Conservation (phyloP, 2,329 filamentous ascomycete genomes). For the Lecanicillium sp. region DNA sequence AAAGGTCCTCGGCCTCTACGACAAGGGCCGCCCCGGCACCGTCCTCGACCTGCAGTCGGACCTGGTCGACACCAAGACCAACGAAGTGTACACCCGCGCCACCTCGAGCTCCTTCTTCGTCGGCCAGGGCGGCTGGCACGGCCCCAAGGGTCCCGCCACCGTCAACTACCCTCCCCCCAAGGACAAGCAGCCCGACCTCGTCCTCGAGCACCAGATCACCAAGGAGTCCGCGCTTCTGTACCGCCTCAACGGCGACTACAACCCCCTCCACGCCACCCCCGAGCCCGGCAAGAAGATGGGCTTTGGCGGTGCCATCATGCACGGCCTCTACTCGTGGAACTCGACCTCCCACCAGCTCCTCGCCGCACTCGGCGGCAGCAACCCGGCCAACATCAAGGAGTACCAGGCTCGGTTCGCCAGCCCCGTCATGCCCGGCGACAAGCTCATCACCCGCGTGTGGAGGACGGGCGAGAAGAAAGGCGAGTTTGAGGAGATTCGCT, state of each 20-base stretch:
- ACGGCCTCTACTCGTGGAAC: slow-evolving; percentile 87
- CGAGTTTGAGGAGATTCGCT: slow-evolving; percentile 74
- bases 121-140: slow-evolving; percentile 75
- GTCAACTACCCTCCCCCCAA: slow-evolving; percentile 71
- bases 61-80: slow-evolving; percentile 61
- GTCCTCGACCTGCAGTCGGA: slow-evolving; percentile 74
- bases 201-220: slow-evolving; percentile 63
- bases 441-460: slow-evolving; percentile 77
- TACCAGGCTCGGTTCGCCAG: slow-evolving; percentile 85
- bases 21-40: slow-evolving; percentile 78
- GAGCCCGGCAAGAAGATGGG: slow-evolving; percentile 85
- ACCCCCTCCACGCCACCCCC: slow-evolving; percentile 82
- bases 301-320: slow-evolving; percentile 82
- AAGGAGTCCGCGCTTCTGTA: slow-evolving; percentile 69
- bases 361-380: slow-evolving; percentile 63
- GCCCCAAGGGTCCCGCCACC: slow-evolving; percentile 79
- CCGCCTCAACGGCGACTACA: slow-evolving; percentile 88
- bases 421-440: slow-evolving; percentile 77
- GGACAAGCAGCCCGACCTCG: slow-evolving; percentile 64
- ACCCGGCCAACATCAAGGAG: slow-evolving; percentile 76
- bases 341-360: slow-evolving; percentile 66
- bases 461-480: slow-evolving; percentile 58
- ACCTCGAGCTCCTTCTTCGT: slow-evolving; percentile 71
- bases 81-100: slow-evolving; percentile 64
- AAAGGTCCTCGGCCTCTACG: slow-evolving; percentile 78